Conservation (phyloP, 768 basidiomycete genomes). For the Boletellus ananiceps region DNA sequence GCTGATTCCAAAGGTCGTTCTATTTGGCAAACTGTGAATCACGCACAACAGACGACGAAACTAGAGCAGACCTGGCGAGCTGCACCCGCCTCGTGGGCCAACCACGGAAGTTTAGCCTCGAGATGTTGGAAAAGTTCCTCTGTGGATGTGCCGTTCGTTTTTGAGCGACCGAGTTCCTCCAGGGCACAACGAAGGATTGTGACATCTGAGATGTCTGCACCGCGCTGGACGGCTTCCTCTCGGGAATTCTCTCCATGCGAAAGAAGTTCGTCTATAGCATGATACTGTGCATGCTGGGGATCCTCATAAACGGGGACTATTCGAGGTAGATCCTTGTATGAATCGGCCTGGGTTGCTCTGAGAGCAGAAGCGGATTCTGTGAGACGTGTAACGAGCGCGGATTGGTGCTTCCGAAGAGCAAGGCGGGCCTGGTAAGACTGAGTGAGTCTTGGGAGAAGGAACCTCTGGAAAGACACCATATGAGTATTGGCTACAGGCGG, state of each 20-base stretch:
- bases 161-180: slow-evolving; percentile 41
- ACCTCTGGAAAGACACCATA: slow-evolving; percentile 42
- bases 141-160: slow-evolving; percentile 42
- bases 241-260: slow-evolving; percentile 7
- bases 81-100: slow-evolving; percentile 47
- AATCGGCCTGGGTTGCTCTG: slow-evolving; percentile 51
- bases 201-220: slow-evolving; percentile 39
- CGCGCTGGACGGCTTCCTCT: slow-evolving; percentile 13
- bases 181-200: slow-evolving; percentile 64
- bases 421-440: slow-evolving; percentile 56
- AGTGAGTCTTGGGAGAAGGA: slow-evolving; percentile 62
- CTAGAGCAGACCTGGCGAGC: slow-evolving; percentile 56
- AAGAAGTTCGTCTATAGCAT: slow-evolving; percentile 40
- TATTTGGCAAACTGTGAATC: slow-evolving; percentile 20
- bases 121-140: slow-evolving; percentile 58
- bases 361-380: slow-evolving; percentile 51
- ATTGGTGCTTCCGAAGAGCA: slow-evolving; percentile 58
- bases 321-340: slow-evolving; percentile 54
- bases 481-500: slow-evolving; percentile 4
- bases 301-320: slow-evolving; percentile 49
- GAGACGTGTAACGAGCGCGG: slow-evolving; percentile 49
- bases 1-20: slow-evolving; percentile 56
- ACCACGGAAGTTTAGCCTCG: slow-evolving; percentile 55
- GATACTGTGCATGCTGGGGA: slow-evolving; percentile 39
- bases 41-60: not conserved